Percentiles rank a stretch among this genome's conserved stretches.
phyloP scores from a whole-genome alignment of 2,329 filamentous ascomycete species.

The Epichloe festucae region DNA sequence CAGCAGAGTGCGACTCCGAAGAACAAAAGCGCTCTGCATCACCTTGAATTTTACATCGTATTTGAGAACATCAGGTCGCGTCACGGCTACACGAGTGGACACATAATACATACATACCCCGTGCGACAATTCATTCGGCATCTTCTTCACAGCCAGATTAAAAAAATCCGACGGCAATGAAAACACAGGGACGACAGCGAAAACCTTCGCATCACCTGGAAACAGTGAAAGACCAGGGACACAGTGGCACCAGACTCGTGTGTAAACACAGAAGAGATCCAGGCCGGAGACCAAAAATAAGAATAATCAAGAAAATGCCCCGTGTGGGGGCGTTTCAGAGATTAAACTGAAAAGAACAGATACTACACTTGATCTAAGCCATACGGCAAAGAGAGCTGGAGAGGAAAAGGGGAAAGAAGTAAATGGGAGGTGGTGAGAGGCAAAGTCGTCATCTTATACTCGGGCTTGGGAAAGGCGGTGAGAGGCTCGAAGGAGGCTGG shows the following conservation, averaged over 20 bases:
- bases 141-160: conserved; percentile 1
- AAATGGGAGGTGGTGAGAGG: background rate
- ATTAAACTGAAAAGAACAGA: conserved; percentile 97
- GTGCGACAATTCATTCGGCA: conserved; percentile 15
- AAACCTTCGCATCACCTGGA: conserved; percentile 26
- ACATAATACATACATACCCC: too few species aligned
- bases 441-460: background rate
- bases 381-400: conserved; percentile 35
- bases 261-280: conserved; percentile 25
- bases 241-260: conserved; percentile 22
- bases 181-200: conserved; percentile 13
- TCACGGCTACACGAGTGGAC: too few species aligned
- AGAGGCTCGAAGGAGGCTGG: background rate
- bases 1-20: background rate
- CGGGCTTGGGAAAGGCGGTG: background rate
- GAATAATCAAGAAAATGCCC: conserved; percentile 58
- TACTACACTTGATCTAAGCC: conserved; percentile 89
- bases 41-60: too few species aligned
- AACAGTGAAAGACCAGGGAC: conserved; percentile 30
- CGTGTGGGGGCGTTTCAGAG: conserved; percentile 69
- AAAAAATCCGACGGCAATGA: conserved; percentile 19
- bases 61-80: too few species aligned
- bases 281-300: conserved; percentile 37
- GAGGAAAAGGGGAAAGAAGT: conserved; percentile 16
- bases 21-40: background rate